Evolutionary conservation across 441 rosid genomes (phyloP), one percentile per base, ranked within the genome.

Genomic region (Eutrema salsugineum): DNA sequence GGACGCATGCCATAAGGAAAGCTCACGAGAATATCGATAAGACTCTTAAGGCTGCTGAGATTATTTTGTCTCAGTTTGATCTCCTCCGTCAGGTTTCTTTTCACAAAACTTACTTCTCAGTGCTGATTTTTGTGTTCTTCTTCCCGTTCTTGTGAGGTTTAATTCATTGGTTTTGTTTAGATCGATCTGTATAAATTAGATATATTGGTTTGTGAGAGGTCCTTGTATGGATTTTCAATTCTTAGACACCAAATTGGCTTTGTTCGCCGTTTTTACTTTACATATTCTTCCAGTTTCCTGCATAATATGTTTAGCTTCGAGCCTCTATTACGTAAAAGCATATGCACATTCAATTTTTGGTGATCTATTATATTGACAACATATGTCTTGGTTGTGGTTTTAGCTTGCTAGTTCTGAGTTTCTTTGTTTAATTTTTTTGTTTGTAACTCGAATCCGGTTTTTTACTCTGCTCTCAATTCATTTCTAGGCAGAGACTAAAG

Each of bases 11-110:
- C 16, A 89, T 95, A 76, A 83, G 98, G 79, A 92, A 89, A 84
- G 99, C 97, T 78, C 97, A 92, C 54, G 99, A 89, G 89, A 95
- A 95, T 71, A 93, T 95, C 30, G 99, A 95, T 77, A 87, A 72
- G 82, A 88, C 99, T 75, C 81, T 92, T 66, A 95, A 95, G 77
- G 71, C 96, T 68, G 98, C 99, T 10, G 97, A 95, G 81, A 86
- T 86, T 79, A 65, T 93, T 64, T 66, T 92, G 83, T 76, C 84
- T 33, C 98, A 91, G 58, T 95, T 95, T 54, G 97, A 95, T 77
- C 79, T 85, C 36, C 88, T 83, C 57, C 90, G 81, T 50, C 91
- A 95, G 99, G 99, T 95, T 80, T 35, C 87, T 68, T 71, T 71
- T 71, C 22, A 10, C 5, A 43, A 42, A 42, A 54, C 30, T 49